Percentiles rank a stretch among this genome's conserved stretches.
These are phyloP conservation scores for Diutina catenulata DNA, from an alignment of 1,139 yeast genomes.

Conservation along the genomic window DNA sequence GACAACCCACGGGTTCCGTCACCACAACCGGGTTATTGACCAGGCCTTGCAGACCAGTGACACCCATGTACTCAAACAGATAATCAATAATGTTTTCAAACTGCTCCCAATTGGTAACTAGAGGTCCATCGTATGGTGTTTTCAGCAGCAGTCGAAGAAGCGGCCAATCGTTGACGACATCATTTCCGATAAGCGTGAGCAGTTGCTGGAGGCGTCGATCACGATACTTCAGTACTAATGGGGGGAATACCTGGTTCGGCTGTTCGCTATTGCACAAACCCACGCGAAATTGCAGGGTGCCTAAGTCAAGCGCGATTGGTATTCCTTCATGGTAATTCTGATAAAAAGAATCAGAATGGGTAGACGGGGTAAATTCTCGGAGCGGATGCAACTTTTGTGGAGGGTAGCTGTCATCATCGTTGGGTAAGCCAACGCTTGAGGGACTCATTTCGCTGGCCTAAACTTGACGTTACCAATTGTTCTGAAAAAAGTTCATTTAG, in stretches of 20 bases:
- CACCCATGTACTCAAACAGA: slow-evolving; percentile 69
- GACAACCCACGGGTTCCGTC: slow-evolving; percentile 66
- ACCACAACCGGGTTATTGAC: slow-evolving; percentile 75
- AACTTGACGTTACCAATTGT: no score
- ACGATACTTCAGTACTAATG: slow-evolving; percentile 59
- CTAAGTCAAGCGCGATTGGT: slow-evolving; percentile 80
- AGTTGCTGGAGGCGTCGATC: slow-evolving; percentile 61
- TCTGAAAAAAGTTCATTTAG: no score
- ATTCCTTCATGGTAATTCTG: slow-evolving; percentile 37
- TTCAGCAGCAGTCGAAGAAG: slow-evolving; percentile 56
- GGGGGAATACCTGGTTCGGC: slow-evolving; percentile 64
- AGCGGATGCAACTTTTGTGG: slow-evolving; percentile 42
- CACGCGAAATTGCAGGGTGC: slow-evolving; percentile 52
- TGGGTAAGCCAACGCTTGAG: no score
- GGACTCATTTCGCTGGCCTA: no score
- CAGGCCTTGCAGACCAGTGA: slow-evolving; percentile 35
- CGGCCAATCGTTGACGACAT: slow-evolving; percentile 48
- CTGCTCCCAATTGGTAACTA: slow-evolving; percentile 87
- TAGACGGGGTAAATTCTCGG: slow-evolving; percentile 31
- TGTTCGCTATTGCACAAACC: slow-evolving; percentile 46
- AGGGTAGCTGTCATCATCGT: slow-evolving; percentile 18
- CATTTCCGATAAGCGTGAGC: slow-evolving; percentile 73
- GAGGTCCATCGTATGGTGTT: slow-evolving; percentile 78
- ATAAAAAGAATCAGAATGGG: slow-evolving; percentile 38
- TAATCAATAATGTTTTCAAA: slow-evolving; percentile 77